A percentile compares a stretch with the other conserved stretches of the same genome.
phyloP scores from a whole-genome alignment of 2,329 filamentous ascomycete species.

The Rhynchosporium graminicola region DNA sequence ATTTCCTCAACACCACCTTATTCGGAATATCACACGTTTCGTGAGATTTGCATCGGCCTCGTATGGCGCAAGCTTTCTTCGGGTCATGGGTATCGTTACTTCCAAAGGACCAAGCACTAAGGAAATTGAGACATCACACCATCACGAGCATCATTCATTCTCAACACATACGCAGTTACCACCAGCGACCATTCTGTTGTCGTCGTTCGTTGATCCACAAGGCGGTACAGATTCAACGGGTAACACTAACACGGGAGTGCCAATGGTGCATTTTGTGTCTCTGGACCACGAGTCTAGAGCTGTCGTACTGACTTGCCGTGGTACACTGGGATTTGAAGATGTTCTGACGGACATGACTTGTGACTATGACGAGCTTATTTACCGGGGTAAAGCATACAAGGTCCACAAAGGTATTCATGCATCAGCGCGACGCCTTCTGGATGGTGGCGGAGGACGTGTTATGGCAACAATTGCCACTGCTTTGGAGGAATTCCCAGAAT shows the following conservation, averaged over 20 bases:
- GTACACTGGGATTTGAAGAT: conserved; percentile 58
- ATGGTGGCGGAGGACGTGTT: conserved; percentile 51
- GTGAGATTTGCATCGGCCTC: conserved; percentile 68
- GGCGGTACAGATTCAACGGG: conserved; percentile 53
- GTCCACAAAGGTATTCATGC: conserved; percentile 60
- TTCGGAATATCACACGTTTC: conserved; percentile 64
- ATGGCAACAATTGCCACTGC: conserved; percentile 54
- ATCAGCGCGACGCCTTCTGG: conserved; percentile 52
- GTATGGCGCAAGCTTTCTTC: conserved; percentile 64
- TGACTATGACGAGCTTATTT: conserved; percentile 52
- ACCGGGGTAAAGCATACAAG: conserved; percentile 53
- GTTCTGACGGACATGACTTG: conserved; percentile 59
- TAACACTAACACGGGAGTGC: conserved; percentile 52
- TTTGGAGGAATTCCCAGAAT: conserved; percentile 55
- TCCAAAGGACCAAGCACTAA: conserved; percentile 45
- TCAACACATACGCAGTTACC: conserved; percentile 62
- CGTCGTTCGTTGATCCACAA: conserved; percentile 56
- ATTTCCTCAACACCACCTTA: conserved; percentile 60
- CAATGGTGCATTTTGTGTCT: conserved; percentile 58
- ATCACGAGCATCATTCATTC: conserved; percentile 64
- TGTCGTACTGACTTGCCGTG: conserved; percentile 55
- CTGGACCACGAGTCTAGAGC: conserved; percentile 58
- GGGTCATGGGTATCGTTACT: conserved; percentile 62
- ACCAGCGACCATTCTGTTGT: conserved; percentile 57
- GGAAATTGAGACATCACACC: conserved; percentile 44